Conservation (phyloP, 2,329 filamentous ascomycete genomes). For the Orbilia ellipsospora region DNA sequence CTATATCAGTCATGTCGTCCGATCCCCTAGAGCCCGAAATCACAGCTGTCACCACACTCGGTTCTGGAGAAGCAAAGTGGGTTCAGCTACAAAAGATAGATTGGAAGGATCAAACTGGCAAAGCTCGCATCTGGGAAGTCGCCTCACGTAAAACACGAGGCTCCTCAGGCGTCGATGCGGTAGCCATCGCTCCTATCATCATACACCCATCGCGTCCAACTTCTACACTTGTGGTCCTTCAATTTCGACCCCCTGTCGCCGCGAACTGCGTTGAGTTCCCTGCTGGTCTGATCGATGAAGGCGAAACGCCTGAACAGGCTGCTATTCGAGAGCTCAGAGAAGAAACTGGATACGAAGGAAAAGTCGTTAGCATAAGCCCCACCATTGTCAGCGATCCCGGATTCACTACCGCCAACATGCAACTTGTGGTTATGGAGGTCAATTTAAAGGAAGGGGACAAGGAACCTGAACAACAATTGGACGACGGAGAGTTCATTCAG, state of each 20-base stretch:
- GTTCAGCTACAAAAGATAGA: slow-evolving; percentile 69
- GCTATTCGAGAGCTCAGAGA: slow-evolving; percentile 71
- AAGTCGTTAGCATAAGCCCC: slow-evolving; percentile 69
- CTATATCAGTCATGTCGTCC: slow-evolving; percentile 60
- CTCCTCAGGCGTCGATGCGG: slow-evolving; percentile 70
- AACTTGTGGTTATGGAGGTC: slow-evolving; percentile 71
- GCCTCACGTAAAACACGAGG: slow-evolving; percentile 67
- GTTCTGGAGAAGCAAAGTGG: slow-evolving; percentile 69
- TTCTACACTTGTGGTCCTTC: slow-evolving; percentile 69
- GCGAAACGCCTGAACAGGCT: slow-evolving; percentile 69
- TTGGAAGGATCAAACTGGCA: slow-evolving; percentile 65
- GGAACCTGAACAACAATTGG: slow-evolving; percentile 70
- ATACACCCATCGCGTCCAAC: slow-evolving; percentile 65
- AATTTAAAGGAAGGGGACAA: slow-evolving; percentile 62
- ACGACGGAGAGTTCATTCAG: slow-evolving; percentile 73
- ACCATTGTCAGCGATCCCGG: slow-evolving; percentile 75
- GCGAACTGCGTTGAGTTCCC: slow-evolving; percentile 72
- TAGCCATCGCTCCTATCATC: slow-evolving; percentile 70
- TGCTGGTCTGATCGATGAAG: slow-evolving; percentile 70
- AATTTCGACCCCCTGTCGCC: slow-evolving; percentile 71
- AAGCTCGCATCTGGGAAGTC: slow-evolving; percentile 66
- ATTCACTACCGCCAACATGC: slow-evolving; percentile 72
- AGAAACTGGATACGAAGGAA: slow-evolving; percentile 72
- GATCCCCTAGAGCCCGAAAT: slow-evolving; percentile 66
- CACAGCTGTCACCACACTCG: slow-evolving; percentile 66